Conservation (phyloP, 306 rosid species). For the Cicer bijugum region DNA sequence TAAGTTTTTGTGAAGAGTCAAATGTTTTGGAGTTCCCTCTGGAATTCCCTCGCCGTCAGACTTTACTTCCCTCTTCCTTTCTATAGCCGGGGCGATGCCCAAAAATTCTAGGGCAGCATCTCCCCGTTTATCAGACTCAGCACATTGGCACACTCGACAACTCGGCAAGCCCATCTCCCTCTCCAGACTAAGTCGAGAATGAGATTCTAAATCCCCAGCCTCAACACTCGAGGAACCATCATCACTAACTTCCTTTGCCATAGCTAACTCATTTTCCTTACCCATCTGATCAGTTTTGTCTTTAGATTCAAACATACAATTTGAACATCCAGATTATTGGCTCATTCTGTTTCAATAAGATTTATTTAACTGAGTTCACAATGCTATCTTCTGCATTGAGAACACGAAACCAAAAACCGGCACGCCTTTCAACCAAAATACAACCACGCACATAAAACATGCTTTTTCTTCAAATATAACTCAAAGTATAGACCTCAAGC, state of each 20-base stretch:
- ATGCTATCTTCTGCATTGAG: conserved; percentile 36
- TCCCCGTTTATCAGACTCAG: conserved; percentile 86
- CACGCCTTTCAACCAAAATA: conserved; percentile 27
- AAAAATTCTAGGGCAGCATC: conserved; percentile 75
- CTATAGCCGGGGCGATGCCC: conserved; percentile 61
- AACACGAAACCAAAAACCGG: conserved; percentile 29
- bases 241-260: conserved; percentile 46
- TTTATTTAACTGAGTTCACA: conserved; percentile 39
- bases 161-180: conserved; percentile 57
- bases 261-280: conserved; percentile 49
- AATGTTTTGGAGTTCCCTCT: conserved; percentile 38
- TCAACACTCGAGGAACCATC: conserved; percentile 52
- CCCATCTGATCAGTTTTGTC: conserved; percentile 47
- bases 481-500: conserved; percentile 10
- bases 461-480: conserved; percentile 9
- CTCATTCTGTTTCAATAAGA: conserved; percentile 45
- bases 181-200: conserved; percentile 61
- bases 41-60: conserved; percentile 43
- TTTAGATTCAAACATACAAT: conserved; percentile 41
- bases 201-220: conserved; percentile 57
- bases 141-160: conserved; percentile 97
- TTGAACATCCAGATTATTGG: conserved; percentile 37
- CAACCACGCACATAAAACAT: not conserved
- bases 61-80: conserved; percentile 49
- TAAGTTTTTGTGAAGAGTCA: conserved; percentile 46